phyloP scores from a whole-genome alignment of 1,284 basidiomycete species.

The Cryptococcus floricola region DNA sequence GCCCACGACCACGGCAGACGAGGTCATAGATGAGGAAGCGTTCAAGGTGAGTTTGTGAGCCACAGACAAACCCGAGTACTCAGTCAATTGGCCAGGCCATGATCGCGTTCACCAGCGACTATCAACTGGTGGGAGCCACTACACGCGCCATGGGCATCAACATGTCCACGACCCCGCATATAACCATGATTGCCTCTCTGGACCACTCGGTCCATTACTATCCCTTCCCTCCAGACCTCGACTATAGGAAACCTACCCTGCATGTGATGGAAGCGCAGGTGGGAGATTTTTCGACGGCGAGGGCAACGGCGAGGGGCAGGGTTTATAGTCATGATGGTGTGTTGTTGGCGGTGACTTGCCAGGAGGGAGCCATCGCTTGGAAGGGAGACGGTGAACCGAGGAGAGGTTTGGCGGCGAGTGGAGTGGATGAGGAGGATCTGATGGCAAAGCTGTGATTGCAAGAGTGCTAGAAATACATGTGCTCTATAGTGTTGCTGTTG shows the following conservation, averaged over 20 bases:
- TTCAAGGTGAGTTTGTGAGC: conserved; percentile 61
- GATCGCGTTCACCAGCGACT: conserved; percentile 76
- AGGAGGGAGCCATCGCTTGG: neutral
- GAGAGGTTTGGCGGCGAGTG: neutral
- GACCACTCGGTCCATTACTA: conserved; percentile 85
- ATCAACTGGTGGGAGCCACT: conserved; percentile 68
- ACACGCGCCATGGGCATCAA: conserved; percentile 62
- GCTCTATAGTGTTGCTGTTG: too few species aligned
- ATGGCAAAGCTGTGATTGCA: neutral
- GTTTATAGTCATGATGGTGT: neutral
- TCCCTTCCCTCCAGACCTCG: conserved; percentile 31
- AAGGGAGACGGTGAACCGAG: neutral
- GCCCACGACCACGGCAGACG: conserved; percentile 58
- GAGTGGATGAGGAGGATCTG: conserved; percentile 1
- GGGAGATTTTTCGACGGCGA: neutral
- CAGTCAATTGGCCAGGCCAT: conserved; percentile 59
- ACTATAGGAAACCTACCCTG: conserved; percentile 1
- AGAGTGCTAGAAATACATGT: neutral
- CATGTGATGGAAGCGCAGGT: neutral
- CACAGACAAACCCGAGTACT: neutral
- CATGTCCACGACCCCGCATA: conserved; percentile 36
- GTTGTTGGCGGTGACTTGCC: neutral
- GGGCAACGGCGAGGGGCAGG: neutral
- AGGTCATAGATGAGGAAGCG: conserved; percentile 62
- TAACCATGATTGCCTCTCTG: conserved; percentile 72